Conservation (phyloP, 768 basidiomycete species). For the Tricholoma terreum region DNA sequence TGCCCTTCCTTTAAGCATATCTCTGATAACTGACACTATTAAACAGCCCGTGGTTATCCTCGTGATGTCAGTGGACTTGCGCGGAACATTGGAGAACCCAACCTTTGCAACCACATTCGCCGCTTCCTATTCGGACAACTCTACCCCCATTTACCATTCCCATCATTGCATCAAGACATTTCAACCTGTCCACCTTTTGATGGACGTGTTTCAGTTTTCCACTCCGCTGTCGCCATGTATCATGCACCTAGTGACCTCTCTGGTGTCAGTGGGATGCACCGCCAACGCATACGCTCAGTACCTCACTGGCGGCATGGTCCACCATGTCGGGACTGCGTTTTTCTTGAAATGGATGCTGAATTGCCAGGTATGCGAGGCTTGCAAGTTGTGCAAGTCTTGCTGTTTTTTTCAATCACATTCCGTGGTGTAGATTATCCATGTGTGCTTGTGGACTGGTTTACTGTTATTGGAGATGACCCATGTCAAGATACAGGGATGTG, state of each 20-base stretch:
- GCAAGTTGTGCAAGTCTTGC: neutral
- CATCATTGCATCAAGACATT: neutral
- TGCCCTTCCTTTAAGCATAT: neutral
- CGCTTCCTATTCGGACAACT: slow-evolving; percentile 14
- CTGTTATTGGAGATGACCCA: neutral
- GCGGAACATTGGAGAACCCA: slow-evolving; percentile 3
- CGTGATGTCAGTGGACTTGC: neutral
- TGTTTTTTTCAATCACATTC: neutral
- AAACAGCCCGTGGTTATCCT: neutral
- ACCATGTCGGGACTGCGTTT: too few relatives aligned
- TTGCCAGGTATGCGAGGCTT: neutral
- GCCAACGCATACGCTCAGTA: too few relatives aligned
- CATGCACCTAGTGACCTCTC: too few relatives aligned
- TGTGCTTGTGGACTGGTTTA: neutral
- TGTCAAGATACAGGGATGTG: slow-evolving; percentile 1
- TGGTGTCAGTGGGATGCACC: too few relatives aligned
- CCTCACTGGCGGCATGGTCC: too few relatives aligned
- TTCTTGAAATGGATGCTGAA: neutral
- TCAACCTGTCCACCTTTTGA: neutral
- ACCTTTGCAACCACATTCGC: slow-evolving; percentile 9
- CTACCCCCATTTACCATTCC: slow-evolving; percentile 1
- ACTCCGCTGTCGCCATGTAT: too few relatives aligned
- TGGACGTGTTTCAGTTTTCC: too few relatives aligned
- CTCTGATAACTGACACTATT: neutral
- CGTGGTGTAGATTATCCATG: neutral